Percentiles rank a stretch among this genome's conserved stretches.
Evolutionary conservation across 352 stramenopile species (phyloP).

Genomic region (Saprolegnia parasitica): DNA sequence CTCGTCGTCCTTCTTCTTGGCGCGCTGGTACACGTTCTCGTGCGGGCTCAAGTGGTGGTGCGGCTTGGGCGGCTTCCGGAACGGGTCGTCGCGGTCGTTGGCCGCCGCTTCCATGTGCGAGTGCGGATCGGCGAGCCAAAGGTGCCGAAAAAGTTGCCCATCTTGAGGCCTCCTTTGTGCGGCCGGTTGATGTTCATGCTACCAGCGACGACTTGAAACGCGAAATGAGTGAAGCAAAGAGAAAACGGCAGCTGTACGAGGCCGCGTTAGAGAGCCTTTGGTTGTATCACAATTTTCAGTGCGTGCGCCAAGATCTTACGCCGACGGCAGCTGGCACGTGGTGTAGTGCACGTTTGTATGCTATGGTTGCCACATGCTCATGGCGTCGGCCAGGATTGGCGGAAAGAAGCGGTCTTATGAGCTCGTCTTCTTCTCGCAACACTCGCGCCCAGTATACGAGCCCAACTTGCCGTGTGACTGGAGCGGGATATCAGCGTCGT

Average conservation of each 20-base stretch:
- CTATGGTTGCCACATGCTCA: neutral
- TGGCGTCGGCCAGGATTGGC: neutral
- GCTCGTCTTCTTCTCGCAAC: neutral
- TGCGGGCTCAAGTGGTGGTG: constrained; percentile 43
- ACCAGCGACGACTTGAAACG: neutral
- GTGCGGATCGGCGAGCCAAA: constrained; percentile 71
- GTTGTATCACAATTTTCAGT: neutral
- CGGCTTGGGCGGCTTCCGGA: constrained; percentile 3
- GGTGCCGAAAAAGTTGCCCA: constrained; percentile 61
- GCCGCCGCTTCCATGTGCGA: constrained; percentile 28
- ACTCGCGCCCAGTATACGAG: no score
- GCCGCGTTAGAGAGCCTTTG: neutral
- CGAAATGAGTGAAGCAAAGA: constrained; percentile 1
- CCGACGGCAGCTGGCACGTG: neutral
- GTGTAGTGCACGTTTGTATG: neutral
- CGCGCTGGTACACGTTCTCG: constrained; percentile 34
- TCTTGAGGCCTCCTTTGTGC: neutral
- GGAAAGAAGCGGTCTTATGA: neutral
- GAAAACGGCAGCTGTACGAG: neutral
- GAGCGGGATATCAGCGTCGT: no score
- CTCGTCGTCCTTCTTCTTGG: constrained; percentile 32
- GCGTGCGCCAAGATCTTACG: constrained; percentile 13
- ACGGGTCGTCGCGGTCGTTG: neutral
- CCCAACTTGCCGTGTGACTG: no score
- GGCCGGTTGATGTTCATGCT: constrained; percentile 27